phyloP scores from a whole-genome alignment of 768 basidiomycete species.

The Hygrophorus pudorinus region DNA sequence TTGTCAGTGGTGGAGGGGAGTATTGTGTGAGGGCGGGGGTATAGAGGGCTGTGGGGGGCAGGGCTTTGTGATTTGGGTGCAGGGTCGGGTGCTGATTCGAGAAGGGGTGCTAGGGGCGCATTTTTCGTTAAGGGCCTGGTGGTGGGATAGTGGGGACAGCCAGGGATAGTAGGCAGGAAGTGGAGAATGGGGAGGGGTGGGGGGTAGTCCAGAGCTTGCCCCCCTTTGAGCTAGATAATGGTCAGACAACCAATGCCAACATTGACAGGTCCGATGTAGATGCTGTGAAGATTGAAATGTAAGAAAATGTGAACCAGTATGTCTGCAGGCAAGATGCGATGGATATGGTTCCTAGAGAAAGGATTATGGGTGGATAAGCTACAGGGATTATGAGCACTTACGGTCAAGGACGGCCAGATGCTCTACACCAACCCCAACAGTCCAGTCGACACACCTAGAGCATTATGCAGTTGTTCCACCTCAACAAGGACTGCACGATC shows the following conservation, averaged over 20 bases:
- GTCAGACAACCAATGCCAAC: conserved; percentile 44
- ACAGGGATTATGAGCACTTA: conserved; percentile 1
- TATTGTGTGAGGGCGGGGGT: too few species aligned
- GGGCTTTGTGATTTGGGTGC: too few species aligned
- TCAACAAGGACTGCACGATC: conserved; percentile 24
- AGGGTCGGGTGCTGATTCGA: too few species aligned
- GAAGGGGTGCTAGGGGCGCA: too few species aligned
- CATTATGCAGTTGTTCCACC: conserved; percentile 24
- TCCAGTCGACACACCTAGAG: conserved; percentile 19
- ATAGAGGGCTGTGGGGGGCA: too few species aligned
- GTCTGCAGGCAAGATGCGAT: conserved; percentile 38
- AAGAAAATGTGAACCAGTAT: conserved; percentile 40
- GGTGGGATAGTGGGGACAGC: too few species aligned
- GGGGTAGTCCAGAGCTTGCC: conserved; percentile 8
- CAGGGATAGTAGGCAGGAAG: too few species aligned
- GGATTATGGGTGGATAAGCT: not conserved
- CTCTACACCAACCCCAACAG: conserved; percentile 3
- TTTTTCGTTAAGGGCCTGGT: too few species aligned
- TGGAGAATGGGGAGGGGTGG: too few species aligned
- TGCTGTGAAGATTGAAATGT: conserved; percentile 27
- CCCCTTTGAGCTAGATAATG: conserved; percentile 6
- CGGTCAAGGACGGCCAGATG: conserved; percentile 17
- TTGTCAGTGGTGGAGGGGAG: too few species aligned
- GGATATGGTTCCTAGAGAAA: conserved; percentile 14
- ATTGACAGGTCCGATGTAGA: conserved; percentile 43